A percentile compares a stretch with the other conserved stretches of the same genome.
phyloP scores from a whole-genome alignment of 2,329 filamentous ascomycete genomes.

The Colletotrichum kahawae region DNA sequence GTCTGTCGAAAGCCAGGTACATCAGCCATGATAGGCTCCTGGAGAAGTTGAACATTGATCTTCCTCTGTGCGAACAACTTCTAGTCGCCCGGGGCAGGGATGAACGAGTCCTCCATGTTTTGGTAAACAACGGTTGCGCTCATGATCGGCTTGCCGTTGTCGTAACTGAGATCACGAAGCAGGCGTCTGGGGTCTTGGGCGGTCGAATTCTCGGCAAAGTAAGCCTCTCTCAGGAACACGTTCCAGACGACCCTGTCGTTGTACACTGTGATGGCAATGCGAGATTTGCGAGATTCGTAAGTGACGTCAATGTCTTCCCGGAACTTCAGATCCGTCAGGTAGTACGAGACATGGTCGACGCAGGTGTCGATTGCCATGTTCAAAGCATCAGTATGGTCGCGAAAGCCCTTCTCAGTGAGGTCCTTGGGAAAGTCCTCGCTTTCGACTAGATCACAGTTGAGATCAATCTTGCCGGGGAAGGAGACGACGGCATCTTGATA shows the following conservation, averaged over 20 bases:
- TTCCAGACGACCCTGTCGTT: conserved; percentile 13
- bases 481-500: background rate
- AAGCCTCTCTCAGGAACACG: conserved; percentile 8
- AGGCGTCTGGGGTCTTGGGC: background rate
- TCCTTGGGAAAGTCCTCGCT: background rate
- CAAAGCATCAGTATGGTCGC: background rate
- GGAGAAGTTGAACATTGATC: background rate
- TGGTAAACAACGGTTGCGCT: background rate
- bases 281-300: conserved; percentile 7
- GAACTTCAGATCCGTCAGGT: conserved; percentile 1
- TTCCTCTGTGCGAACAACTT: conserved; percentile 7
- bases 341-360: background rate
- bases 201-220: background rate
- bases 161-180: background rate
- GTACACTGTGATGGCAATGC: conserved; percentile 12
- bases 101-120: background rate
- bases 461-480: background rate
- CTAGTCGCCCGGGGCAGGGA: conserved; percentile 2
- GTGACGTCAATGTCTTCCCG: conserved; percentile 9
- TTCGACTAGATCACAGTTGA: background rate
- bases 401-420: background rate
- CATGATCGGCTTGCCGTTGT: conserved; percentile 1
- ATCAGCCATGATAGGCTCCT: background rate
- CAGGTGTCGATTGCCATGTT: background rate
- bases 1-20: background rate